Evolutionary conservation across 2,329 filamentous ascomycete genomes (phyloP), one percentile per base, ranked within the genome.

Genomic region (Calonectria hongkongensis): DNA sequence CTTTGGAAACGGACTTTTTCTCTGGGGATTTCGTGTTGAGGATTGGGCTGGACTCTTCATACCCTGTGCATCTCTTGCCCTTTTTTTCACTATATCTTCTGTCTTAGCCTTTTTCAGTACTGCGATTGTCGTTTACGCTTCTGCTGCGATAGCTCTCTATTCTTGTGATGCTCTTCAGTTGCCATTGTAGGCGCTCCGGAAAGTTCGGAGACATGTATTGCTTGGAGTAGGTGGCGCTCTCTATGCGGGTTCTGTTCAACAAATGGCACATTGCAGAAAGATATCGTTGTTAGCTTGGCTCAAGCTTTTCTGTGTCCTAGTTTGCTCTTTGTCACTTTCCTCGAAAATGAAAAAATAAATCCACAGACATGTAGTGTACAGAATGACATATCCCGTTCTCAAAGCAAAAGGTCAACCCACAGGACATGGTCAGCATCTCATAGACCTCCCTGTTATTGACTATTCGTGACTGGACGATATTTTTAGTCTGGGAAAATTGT

Each of bases 1-100:
- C 66, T 45, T 65, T 70, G 66, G 50, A 70, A 25, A 45, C 50
- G 43, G 30, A 54, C 16, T 66, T 72, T 67, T 67, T 43, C 27
- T 25, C 39, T 56, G 27, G 27, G 41, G 67, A 25, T 41, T 62
- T 69, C 28, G 25, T 47, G 18, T 63, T 51, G 58, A 50, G 50
- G 63, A 66, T 56, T 66, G 62, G 68, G 68, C 62, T 50, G 65
- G 56, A 51, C 48, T 68, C 48, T 45, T 68, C 65, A 72, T 72
- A 72, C 70, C 70, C 70, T 43, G 28, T 68, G 54, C 70, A 60
- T 72, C 15, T 72, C 58, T 65, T 68, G 28, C 5, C 41, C 27
- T 28, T 51, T 33, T 33, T 33, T 43, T 63, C 62, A 39, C 43
- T 28, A 60, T 25, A 64, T 64, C 48, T 48, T 30, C 51, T 56